Conservation (phyloP, 169 alveolate species). For the Perkinsus chesapeaki region DNA sequence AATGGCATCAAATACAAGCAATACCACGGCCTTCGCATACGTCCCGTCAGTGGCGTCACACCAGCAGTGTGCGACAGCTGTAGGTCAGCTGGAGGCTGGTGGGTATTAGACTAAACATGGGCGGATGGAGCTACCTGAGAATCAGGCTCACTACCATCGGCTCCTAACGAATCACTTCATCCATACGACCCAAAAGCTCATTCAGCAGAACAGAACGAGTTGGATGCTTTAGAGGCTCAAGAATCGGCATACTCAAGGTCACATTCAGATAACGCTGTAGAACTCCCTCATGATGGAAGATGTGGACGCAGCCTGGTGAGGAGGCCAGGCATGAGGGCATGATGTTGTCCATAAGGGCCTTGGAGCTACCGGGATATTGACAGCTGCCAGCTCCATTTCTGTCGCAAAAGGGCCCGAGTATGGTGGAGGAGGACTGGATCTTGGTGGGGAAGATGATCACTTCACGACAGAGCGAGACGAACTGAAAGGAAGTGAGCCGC, state of each 20-base stretch:
- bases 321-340: too few relatives aligned
- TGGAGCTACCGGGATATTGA: too few relatives aligned
- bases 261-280: not conserved
- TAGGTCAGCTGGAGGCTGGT: not conserved
- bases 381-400: too few relatives aligned
- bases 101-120: not conserved
- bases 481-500: too few relatives aligned
- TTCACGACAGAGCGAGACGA: too few relatives aligned
- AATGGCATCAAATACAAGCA: not conserved
- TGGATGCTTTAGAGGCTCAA: not conserved
- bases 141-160: not conserved
- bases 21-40: not conserved
- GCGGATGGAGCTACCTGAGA: not conserved
- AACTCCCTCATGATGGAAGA: too few relatives aligned
- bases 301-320: too few relatives aligned
- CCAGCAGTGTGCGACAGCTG: not conserved
- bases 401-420: too few relatives aligned
- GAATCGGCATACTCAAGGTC: not conserved
- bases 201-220: not conserved
- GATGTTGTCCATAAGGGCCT: too few relatives aligned
- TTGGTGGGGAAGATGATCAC: too few relatives aligned
- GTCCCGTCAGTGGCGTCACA: not conserved
- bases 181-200: not conserved
- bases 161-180: not conserved
- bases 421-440: too few relatives aligned